These are phyloP conservation scores for Trypanosoma melophagium DNA, from an alignment of 208 protist species.

Conservation along the genomic window DNA sequence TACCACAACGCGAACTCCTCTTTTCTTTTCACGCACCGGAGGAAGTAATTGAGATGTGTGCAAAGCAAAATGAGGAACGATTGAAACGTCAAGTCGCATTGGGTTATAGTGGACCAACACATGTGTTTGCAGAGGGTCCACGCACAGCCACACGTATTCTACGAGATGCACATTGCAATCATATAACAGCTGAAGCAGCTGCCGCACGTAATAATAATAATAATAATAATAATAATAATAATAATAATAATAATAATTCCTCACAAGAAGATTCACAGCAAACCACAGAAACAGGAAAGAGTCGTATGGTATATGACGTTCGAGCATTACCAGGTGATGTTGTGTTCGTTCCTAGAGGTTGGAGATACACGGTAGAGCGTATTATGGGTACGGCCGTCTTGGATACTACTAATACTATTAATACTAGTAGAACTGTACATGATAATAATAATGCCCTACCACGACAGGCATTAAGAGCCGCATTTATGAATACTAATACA, in stretches of 20 bases:
- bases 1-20: constrained; percentile 79
- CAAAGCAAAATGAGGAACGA: constrained; percentile 55
- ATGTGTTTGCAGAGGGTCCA: constrained; percentile 30
- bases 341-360: constrained; percentile 72
- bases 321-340: constrained; percentile 80
- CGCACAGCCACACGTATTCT: constrained; percentile 36
- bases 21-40: constrained; percentile 56
- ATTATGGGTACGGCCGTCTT: constrained; percentile 52
- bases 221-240: neutral
- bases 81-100: constrained; percentile 39
- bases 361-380: constrained; percentile 58
- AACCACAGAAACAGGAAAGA: neutral
- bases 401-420: constrained; percentile 4
- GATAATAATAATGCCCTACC: neutral
- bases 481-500: neutral
- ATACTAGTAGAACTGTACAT: neutral
- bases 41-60: constrained; percentile 43
- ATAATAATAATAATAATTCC: neutral
- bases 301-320: constrained; percentile 47
- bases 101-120: constrained; percentile 26
- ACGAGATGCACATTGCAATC: constrained; percentile 36
- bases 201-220: too few species aligned
- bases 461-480: neutral
- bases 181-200: constrained; percentile 29
- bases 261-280: neutral